Conservation (phyloP, 192 early-diverging fungal genomes). For the Diversispora epigaea region DNA sequence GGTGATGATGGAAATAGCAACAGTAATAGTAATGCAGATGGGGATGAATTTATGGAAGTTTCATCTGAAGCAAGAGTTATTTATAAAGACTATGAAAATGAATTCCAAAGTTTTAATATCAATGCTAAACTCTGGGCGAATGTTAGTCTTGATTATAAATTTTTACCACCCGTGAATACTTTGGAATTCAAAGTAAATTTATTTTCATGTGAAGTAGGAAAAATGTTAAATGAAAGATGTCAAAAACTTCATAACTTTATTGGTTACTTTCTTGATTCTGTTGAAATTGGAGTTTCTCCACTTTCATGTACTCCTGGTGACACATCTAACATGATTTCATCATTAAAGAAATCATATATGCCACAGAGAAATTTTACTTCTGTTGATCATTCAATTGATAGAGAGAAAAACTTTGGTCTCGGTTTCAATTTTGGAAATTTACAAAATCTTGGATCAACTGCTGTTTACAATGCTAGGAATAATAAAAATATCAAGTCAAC, state of each 20-base stretch:
- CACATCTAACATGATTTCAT: not conserved
- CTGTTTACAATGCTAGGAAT: not conserved
- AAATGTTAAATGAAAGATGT: not conserved
- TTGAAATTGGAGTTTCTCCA: too few relatives aligned
- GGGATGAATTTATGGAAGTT: not conserved
- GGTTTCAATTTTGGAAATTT: not conserved
- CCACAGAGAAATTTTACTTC: not conserved
- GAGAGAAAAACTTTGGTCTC: not conserved
- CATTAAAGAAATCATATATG: not conserved
- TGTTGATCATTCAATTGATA: not conserved
- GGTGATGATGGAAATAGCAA: too few relatives aligned
- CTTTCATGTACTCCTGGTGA: too few relatives aligned
- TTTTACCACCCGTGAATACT: too few relatives aligned
- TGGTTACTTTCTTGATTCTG: too few relatives aligned
- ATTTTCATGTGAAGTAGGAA: not conserved
- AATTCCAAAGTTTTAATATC: not conserved
- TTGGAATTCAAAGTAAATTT: not conserved
- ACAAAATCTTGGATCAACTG: not conserved
- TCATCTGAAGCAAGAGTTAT: not conserved
- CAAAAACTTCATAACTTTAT: not conserved
- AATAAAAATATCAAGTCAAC: not conserved
- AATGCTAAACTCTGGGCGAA: not conserved
- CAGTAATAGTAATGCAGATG: too few relatives aligned
- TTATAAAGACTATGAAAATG: not conserved
- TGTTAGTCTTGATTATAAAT: not conserved